A percentile compares a stretch with the other conserved stretches of the same genome.
Conservation (phyloP, 768 basidiomycete genomes). For the Fibroporia radiculosa region DNA sequence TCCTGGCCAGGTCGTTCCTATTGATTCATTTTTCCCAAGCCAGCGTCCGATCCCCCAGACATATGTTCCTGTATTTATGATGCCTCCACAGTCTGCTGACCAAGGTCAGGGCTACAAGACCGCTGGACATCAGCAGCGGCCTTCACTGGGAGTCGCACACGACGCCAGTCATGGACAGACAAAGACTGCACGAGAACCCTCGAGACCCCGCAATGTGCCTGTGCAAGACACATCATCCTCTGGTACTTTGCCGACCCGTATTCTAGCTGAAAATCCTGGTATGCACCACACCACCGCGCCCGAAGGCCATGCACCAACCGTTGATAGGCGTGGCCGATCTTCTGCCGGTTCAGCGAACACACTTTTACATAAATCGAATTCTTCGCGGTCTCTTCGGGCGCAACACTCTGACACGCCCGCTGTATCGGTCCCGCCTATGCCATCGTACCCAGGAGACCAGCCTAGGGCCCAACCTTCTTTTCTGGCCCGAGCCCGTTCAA, state of each 20-base stretch:
- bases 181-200: background rate
- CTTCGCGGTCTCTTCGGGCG: slow-evolving; percentile 50
- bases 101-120: too few species aligned
- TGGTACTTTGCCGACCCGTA: too few species aligned
- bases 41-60: slow-evolving; percentile 13
- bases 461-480: slow-evolving; percentile 20
- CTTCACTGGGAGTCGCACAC: too few species aligned
- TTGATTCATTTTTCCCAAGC: slow-evolving; percentile 25
- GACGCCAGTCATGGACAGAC: slow-evolving; percentile 5
- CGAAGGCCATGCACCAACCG: too few species aligned
- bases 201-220: too few species aligned
- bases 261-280: too few species aligned
- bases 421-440: slow-evolving; percentile 28
- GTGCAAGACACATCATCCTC: too few species aligned
- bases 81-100: slow-evolving; percentile 11
- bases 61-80: slow-evolving; percentile 16
- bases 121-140: too few species aligned
- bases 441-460: slow-evolving; percentile 27
- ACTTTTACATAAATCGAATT: slow-evolving; percentile 42
- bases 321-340: too few species aligned
- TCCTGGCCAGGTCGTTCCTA: slow-evolving; percentile 17
- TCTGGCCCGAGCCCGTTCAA: slow-evolving; percentile 19
- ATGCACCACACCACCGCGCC: too few species aligned
- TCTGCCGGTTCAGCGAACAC: slow-evolving; percentile 16
- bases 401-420: slow-evolving; percentile 34